Evolutionary conservation across 1,284 basidiomycete species (phyloP), one percentile per base, ranked within the genome.

Genomic region (Phellinidium pouzarii): DNA sequence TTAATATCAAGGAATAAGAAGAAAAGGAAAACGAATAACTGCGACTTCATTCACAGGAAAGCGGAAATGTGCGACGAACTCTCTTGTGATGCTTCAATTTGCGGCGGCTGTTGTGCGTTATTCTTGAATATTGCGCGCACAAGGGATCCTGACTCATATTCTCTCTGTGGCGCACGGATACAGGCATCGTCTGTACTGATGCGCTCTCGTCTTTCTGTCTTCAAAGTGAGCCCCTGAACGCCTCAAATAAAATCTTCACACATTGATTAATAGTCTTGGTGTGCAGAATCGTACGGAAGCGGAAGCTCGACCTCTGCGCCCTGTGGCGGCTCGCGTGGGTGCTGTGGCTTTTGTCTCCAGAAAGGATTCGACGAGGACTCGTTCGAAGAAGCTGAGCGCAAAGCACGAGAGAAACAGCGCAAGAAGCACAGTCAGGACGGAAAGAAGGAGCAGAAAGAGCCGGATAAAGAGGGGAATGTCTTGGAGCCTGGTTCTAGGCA

Each of bases 301-400:
- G 51, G 45, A 14, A 48, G 25, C 22, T 23, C 52, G 5, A 53
- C 45, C 41, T 43, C 38, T 17, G 31, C 45, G 26, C 47, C 46
- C 5, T 56, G 54, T 42, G 50, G 54, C 19, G 54, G 54, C 17
- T 20, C 49, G 27, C 45, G 54, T 3, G 54, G 54, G 3, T 56
- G 54, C 36, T 52, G 54, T 31, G 44, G 46, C 4, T 56, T 50
- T 12, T 56, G 54, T 27, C 31, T 56, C 27, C 42, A 56, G 19
- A 50, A 29, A 11, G 47, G 44, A 8, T 31, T 37, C 12, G 54
- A 45, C 17, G 54, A 56, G 22, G 54, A 56, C 44, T 31, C 25
- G 20, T 56, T 52, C 40, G 50, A 52, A 17, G 34, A 48, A 14
- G 54, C 54, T 22, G 29, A 56, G 17, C 54, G 54, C 11, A 52